Percentiles rank a stretch among this genome's conserved stretches.
phyloP scores from a whole-genome alignment of 805 yeast genomes.

The Candida chilensis region DNA sequence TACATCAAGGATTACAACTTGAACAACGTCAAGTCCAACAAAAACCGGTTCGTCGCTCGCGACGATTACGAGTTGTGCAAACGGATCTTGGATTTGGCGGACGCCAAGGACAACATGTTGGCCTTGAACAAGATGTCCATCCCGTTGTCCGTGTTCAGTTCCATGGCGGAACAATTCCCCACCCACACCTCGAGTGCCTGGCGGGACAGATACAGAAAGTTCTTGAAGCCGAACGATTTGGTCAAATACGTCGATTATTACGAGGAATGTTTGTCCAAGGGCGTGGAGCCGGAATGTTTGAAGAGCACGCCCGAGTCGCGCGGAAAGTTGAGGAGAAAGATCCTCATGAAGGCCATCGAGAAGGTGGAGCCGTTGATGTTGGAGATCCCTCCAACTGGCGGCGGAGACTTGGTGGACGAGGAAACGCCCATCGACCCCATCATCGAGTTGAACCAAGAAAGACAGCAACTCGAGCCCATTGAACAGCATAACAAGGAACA shows the following conservation, averaged over 20 bases:
- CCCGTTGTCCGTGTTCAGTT: constrained; percentile 15
- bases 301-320: too few species aligned
- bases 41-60: constrained; percentile 26
- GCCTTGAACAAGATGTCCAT: constrained; percentile 3
- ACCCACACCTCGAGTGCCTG: constrained; percentile 26
- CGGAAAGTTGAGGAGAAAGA: too few species aligned
- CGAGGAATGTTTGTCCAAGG: constrained; percentile 6
- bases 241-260: constrained; percentile 15
- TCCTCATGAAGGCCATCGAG: too few species aligned
- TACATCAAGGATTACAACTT: too few species aligned
- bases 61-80: constrained; percentile 28
- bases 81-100: constrained; percentile 16
- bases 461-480: too few species aligned
- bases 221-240: constrained; percentile 19
- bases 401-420: too few species aligned
- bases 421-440: too few species aligned
- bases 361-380: too few species aligned
- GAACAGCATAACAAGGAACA: too few species aligned
- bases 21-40: too few species aligned
- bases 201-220: constrained; percentile 35
- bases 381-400: too few species aligned
- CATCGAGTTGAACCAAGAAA: too few species aligned
- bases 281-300: constrained; percentile 13
- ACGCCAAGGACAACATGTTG: constrained; percentile 1
- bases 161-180: constrained; percentile 15